These are phyloP conservation scores for Eucalyptus leucophloia DNA, from an alignment of 345 rosid species.

Conservation along the genomic window DNA sequence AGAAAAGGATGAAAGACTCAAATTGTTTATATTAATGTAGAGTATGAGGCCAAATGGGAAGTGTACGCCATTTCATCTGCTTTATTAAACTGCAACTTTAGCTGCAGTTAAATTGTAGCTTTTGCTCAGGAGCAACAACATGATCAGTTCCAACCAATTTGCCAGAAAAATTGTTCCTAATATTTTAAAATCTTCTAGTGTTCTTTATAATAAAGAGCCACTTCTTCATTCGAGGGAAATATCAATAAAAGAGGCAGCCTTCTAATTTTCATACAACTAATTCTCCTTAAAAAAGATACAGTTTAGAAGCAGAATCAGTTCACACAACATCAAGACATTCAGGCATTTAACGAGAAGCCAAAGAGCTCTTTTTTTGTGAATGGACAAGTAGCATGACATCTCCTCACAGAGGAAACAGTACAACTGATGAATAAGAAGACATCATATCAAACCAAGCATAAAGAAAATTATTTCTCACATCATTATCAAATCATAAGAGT, in stretches of 20 bases:
- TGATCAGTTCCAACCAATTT: not conserved
- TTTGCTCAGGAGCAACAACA: not conserved
- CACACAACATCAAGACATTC: not conserved
- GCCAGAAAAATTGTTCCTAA: not conserved
- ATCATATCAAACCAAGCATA: not conserved
- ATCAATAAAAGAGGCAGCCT: not conserved
- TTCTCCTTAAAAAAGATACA: not conserved
- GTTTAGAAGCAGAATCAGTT: not conserved
- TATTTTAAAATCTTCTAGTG: not conserved
- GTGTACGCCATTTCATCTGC: not conserved
- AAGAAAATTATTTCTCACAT: not conserved
- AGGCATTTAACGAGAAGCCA: not conserved
- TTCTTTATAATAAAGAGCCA: not conserved
- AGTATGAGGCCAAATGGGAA: not conserved
- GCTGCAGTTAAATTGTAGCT: not conserved
- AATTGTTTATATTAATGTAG: not conserved
- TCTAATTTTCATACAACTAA: not conserved
- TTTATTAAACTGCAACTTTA: not conserved
- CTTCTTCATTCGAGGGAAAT: not conserved
- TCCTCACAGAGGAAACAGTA: not conserved
- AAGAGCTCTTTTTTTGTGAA: not conserved
- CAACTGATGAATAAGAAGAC: not conserved
- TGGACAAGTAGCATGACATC: not conserved
- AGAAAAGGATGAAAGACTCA: not conserved
- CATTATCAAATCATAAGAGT: not conserved